Base-by-base conservation (phyloP, 2,329 filamentous ascomycete genomes). In the Fusarium sp. region DNA sequence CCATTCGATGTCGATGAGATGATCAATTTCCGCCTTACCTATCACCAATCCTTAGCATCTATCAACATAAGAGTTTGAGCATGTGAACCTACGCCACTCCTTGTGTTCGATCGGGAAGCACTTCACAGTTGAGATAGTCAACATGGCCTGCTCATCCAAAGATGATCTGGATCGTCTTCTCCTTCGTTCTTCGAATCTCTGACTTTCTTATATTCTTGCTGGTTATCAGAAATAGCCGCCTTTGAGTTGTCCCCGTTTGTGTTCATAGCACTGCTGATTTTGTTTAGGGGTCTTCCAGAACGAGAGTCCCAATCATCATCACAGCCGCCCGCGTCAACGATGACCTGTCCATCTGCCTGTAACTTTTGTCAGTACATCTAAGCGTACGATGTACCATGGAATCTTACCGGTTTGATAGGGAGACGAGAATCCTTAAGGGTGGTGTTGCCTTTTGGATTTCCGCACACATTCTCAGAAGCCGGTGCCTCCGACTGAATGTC, bases 81-180 rank as follows among this genome's bases (percentile, higher is more conserved):
- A 18, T 15, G 6, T 37, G 4, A 60, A 67, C 69, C 67, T 60
- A 68, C 60, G 69, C 70, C 70, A 71, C 8, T 30, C 38, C 20
- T 69, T 69, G 14, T 3, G 52, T 2, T 46, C 37, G 14, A 67
- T 27, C 2, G 65, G 49, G 15, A 67, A 73, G 5, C 61, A 67
- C 3, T 33, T 54, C 1, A 61, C 58, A 18, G 30, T 26, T 3
- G 65, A 55, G 11, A 63, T 30, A 4, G 69, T 23, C 20, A 67
- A 8, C 50, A 67, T 30, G 8, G 65, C 64, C n/a, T 73, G 48
- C 7, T 52, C 33, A 18, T 69, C 56, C 2, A 52, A 44, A 45
- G 66, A 20, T 13, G 6, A 3, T 15, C 13, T 12, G 33, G 20
- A 4, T 12, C 18, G 1, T 17, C 27, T 13, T 11, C 15, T 27